Percentiles rank a stretch among this genome's conserved stretches.
Evolutionary conservation across 495 filamentous ascomycete species (phyloP).

Genomic region (Penicillium simplicissimum): DNA sequence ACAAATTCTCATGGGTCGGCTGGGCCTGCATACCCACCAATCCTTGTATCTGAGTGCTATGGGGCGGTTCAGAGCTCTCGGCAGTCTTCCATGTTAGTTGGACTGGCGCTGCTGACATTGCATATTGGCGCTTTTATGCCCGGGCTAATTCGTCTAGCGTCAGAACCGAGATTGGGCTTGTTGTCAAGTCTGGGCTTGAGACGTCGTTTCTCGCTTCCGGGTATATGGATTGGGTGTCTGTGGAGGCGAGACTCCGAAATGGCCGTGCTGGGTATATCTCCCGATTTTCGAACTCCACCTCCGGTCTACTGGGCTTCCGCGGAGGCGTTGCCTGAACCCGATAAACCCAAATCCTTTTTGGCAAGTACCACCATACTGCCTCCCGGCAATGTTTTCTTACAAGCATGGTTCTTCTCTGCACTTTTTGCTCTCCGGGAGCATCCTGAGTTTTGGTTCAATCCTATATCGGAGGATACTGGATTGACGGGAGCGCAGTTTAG

Average conservation of each 20-base stretch:
- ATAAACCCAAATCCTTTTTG: not conserved
- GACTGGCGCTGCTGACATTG: conserved; percentile 21
- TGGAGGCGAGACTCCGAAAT: conserved; percentile 10
- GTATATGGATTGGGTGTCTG: conserved; percentile 19
- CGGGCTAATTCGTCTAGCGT: not conserved
- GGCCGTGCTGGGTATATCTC: not conserved
- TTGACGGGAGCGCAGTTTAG: too few species aligned
- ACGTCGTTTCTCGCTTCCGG: conserved; percentile 12
- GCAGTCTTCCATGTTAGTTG: conserved; percentile 25
- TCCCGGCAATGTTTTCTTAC: too few species aligned
- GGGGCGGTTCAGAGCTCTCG: conserved; percentile 12
- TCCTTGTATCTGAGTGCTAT: not conserved
- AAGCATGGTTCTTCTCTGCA: too few species aligned
- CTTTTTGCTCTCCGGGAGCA: too few species aligned
- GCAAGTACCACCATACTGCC: too few species aligned
- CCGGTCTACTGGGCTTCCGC: not conserved
- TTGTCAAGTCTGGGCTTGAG: conserved; percentile 15
- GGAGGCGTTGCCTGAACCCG: not conserved
- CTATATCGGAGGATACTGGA: too few species aligned
- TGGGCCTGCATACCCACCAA: conserved; percentile 16
- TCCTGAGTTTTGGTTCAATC: too few species aligned
- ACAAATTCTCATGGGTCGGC: conserved; percentile 21
- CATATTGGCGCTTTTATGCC: conserved; percentile 18
- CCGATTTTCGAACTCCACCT: not conserved
- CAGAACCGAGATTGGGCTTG: not conserved